These are phyloP conservation scores for Mycotypha africana DNA, from an alignment of 371 early-diverging fungal genomes.

Conservation along the genomic window DNA sequence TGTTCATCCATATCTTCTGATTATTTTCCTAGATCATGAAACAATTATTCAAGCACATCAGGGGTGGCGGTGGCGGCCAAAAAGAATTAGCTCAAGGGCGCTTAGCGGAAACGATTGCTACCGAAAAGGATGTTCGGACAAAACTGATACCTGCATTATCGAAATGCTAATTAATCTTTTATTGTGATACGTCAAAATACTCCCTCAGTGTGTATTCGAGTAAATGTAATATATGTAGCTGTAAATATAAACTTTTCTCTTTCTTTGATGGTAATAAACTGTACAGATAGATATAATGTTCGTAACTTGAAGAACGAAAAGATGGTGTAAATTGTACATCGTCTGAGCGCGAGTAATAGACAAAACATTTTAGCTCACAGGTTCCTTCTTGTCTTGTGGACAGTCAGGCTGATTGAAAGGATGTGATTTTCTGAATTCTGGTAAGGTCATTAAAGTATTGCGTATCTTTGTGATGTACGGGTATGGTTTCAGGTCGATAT, in stretches of 20 bases:
- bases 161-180: slow-evolving; percentile 5
- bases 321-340: no score
- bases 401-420: slow-evolving; percentile 74
- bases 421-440: slow-evolving; percentile 66
- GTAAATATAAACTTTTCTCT: no score
- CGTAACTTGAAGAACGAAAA: no score
- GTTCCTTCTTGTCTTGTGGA: slow-evolving; percentile 45
- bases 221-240: no score
- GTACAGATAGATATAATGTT: no score
- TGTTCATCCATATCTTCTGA: no score
- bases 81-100: slow-evolving; percentile 43
- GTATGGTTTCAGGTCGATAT: slow-evolving; percentile 67
- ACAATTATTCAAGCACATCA: slow-evolving; percentile 33
- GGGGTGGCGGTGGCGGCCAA: slow-evolving; percentile 46
- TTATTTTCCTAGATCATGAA: slow-evolving; percentile 21
- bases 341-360: no score
- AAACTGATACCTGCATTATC: slow-evolving; percentile 30
- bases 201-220: no score
- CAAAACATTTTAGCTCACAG: no score
- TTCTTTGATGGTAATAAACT: no score
- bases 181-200: no score
- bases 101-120: slow-evolving; percentile 19
- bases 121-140: slow-evolving; percentile 14
- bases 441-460: slow-evolving; percentile 45
- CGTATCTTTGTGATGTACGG: slow-evolving; percentile 66